Evolutionary conservation across 495 filamentous ascomycete species (phyloP), one percentile per base, ranked within the genome.

Genomic region (Antarctomyces pellizariae): DNA sequence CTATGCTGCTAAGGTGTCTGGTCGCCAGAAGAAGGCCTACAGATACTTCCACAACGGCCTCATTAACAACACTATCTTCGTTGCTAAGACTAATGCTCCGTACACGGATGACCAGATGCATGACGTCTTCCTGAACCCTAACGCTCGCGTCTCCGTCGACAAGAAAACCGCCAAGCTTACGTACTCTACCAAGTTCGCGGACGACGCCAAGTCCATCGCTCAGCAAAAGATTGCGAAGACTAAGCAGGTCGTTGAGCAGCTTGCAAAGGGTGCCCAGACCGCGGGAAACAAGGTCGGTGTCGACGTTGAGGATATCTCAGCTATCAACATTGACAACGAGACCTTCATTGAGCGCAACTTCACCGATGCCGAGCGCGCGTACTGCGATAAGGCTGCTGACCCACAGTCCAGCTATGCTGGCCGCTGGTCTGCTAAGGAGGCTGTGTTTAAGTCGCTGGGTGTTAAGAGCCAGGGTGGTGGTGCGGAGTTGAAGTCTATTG

Each of bases 341-440:
- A 92, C 75, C 3, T 99, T 99, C 45, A 49, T 99, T 22, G 71
- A 89, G 39, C 72, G 86, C 25, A 99, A 99, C 52, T 99, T 95
- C 53, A 93, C 83, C 2, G 44, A 56, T 10, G 51, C 48, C 13
- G 86, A 99, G 53, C 67, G 76, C 38, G 61, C 63, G 27, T 90
- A 93, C 52, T 95, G 89, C 56, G 61, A 54, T 27, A 69, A 73
- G 44, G 77, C 79, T 15, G 49, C 75, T 22, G 62, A 57, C 36
- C 69, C 80, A 1, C 76, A 79, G 39, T 68, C 78, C 25, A 77
- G 74, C 21, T 93, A 91, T 50, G 75, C 86, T 0, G 86, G 86
- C 9, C 66, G 78, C 31, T 99, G 86, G 86, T 78, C 69, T 36
- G 86, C 86, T 2, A 99, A 99, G 52, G 86, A 99, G 55, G 86